phyloP scores from a whole-genome alignment of 805 yeast genomes.

The Saccharomycopsis sp. region DNA sequence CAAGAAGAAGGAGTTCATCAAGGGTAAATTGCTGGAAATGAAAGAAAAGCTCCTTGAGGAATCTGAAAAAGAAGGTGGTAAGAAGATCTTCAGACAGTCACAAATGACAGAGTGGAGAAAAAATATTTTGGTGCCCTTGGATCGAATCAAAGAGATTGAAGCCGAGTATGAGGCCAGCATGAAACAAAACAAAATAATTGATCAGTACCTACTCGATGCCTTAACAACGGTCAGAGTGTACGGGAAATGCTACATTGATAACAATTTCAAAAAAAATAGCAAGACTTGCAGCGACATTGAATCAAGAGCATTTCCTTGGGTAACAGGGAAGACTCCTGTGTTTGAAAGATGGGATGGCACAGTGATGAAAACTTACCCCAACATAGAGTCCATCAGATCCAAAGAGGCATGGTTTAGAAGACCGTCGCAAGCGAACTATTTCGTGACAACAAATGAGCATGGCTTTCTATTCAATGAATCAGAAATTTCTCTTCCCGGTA shows the following conservation, averaged over 20 bases:
- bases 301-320: conserved; percentile 31
- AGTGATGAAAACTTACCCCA: conserved; percentile 15
- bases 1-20: background rate
- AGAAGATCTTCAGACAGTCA: background rate
- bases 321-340: conserved; percentile 30
- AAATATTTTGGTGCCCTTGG: background rate
- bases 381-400: background rate
- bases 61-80: background rate
- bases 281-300: conserved; percentile 2
- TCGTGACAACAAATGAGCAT: too few species aligned
- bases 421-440: too few species aligned
- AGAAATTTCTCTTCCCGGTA: conserved; percentile 1
- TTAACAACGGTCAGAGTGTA: conserved; percentile 39
- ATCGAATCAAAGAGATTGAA: background rate
- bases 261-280: conserved; percentile 23
- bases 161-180: background rate
- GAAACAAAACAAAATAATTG: conserved; percentile 24
- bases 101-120: background rate
- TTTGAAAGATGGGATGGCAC: conserved; percentile 30
- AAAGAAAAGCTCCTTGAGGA: background rate
- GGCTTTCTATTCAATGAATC: conserved; percentile 7
- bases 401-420: too few species aligned
- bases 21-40: background rate
- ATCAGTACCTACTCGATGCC: conserved; percentile 34
- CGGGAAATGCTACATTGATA: conserved; percentile 37